phyloP scores from a whole-genome alignment of 176 grass and related monocot genomes.

The Tuctoria greenei region DNA sequence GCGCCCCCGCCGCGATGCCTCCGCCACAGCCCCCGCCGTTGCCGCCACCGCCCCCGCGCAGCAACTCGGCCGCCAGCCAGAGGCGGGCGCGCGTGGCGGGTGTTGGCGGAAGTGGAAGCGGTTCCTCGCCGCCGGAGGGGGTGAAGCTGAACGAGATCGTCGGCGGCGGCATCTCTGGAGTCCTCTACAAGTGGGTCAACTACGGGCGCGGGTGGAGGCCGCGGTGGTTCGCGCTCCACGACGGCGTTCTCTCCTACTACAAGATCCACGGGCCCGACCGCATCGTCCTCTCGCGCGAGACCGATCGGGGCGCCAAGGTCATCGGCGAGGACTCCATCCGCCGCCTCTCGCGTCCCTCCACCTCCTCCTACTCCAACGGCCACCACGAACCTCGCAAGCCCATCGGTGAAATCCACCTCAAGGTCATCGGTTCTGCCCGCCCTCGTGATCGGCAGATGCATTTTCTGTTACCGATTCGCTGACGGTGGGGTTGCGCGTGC shows the following conservation, averaged over 20 bases:
- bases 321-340: slow-evolving; percentile 86
- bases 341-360: slow-evolving; percentile 45
- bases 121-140: slow-evolving; percentile 49
- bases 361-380: slow-evolving; percentile 42
- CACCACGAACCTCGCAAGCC: slow-evolving; percentile 55
- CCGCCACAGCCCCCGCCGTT: slow-evolving; percentile 43
- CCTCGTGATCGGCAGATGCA: slow-evolving; percentile 42
- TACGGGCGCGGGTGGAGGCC: slow-evolving; percentile 95
- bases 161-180: slow-evolving; percentile 73
- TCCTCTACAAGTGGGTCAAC: slow-evolving; percentile 98
- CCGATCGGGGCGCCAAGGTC: slow-evolving; percentile 78
- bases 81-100: slow-evolving; percentile 10
- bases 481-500: slow-evolving; percentile 21
- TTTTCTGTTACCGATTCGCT: slow-evolving; percentile 18
- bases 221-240: slow-evolving; percentile 82
- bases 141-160: slow-evolving; percentile 74
- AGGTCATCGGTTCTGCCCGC: slow-evolving; percentile 43
- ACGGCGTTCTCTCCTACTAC: slow-evolving; percentile 96
- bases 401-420: slow-evolving; percentile 95
- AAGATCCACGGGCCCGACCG: slow-evolving; percentile 99
- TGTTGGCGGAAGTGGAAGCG: neutral
- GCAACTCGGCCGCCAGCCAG: slow-evolving; percentile 23
- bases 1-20: neutral
- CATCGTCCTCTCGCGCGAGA: slow-evolving; percentile 76
- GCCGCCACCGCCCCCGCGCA: slow-evolving; percentile 34